These are phyloP conservation scores for Termitomyces bulborhizus DNA, from an alignment of 768 basidiomycete genomes.

Conservation along the genomic window DNA sequence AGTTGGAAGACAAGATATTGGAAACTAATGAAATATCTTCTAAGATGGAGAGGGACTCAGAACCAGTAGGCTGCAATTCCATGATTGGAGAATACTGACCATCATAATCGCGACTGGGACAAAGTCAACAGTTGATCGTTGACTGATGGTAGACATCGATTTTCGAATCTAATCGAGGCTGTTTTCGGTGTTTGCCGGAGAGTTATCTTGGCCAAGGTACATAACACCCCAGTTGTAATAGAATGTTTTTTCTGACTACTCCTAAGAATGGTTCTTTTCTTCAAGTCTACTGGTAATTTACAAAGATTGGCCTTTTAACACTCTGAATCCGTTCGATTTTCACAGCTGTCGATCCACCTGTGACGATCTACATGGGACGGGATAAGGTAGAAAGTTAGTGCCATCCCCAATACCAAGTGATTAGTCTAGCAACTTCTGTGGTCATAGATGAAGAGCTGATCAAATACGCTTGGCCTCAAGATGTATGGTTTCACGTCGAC, in stretches of 20 bases:
- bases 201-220: neutral
- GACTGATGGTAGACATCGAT: too few species aligned
- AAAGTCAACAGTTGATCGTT: too few species aligned
- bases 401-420: neutral
- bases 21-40: too few species aligned
- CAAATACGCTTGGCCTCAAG: conserved; percentile 85
- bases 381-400: conserved; percentile 93
- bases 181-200: neutral
- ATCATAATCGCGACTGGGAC: too few species aligned
- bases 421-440: neutral
- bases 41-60: too few species aligned
- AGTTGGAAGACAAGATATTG: too few species aligned
- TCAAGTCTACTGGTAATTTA: conserved; percentile 35
- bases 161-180: too few species aligned
- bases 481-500: conserved; percentile 96
- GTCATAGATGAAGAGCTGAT: conserved; percentile 88
- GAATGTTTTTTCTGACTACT: neutral
- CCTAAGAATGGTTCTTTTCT: conserved; percentile 45
- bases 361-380: conserved; percentile 86
- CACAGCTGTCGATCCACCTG: conserved; percentile 57
- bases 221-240: neutral
- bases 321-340: neutral
- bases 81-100: too few species aligned
- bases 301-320: neutral
- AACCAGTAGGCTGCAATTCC: too few species aligned